phyloP scores from a whole-genome alignment of 129 eudicot species.

The Saposhnikovia divaricata region DNA sequence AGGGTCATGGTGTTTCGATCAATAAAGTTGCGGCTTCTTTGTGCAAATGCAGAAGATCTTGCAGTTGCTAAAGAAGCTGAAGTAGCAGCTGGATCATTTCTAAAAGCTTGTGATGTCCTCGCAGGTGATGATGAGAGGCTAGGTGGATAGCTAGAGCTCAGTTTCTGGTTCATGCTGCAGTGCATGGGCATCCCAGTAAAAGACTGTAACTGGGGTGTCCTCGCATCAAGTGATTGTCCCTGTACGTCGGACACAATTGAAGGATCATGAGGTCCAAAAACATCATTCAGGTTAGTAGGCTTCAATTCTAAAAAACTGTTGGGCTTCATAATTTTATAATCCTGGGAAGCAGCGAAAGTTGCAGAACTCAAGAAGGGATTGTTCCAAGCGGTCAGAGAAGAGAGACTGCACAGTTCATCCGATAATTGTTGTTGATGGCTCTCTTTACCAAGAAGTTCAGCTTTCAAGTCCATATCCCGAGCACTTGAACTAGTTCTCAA shows the following conservation, averaged over 20 bases:
- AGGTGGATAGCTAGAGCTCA: slow-evolving; percentile 26
- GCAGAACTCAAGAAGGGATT: slow-evolving; percentile 10
- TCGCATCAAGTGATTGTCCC: slow-evolving; percentile 27
- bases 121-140: slow-evolving; percentile 48
- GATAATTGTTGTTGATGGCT: slow-evolving; percentile 32
- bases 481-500: slow-evolving; percentile 41
- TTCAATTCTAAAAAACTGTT: slow-evolving; percentile 24
- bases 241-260: slow-evolving; percentile 30
- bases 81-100: slow-evolving; percentile 25
- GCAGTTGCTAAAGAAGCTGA: slow-evolving; percentile 20
- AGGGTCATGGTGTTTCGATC: slow-evolving; percentile 29
- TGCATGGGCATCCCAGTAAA: slow-evolving; percentile 22
- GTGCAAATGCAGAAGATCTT: slow-evolving; percentile 58
- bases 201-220: slow-evolving; percentile 24
- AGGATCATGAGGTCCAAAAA: slow-evolving; percentile 29
- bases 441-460: slow-evolving; percentile 35
- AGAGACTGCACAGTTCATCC: slow-evolving; percentile 29
- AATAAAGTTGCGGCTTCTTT: slow-evolving; percentile 68
- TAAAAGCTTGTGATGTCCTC: slow-evolving; percentile 40
- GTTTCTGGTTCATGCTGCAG: slow-evolving; percentile 48
- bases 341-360: slow-evolving; percentile 21
- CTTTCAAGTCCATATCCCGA: slow-evolving; percentile 41
- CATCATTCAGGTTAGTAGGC: slow-evolving; percentile 37
- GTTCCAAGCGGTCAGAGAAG: slow-evolving; percentile 40
- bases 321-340: slow-evolving; percentile 15